A percentile compares a stretch with the other conserved stretches of the same genome.
Conservation (phyloP, 1,284 basidiomycete genomes). For the Coniophora puteana region DNA sequence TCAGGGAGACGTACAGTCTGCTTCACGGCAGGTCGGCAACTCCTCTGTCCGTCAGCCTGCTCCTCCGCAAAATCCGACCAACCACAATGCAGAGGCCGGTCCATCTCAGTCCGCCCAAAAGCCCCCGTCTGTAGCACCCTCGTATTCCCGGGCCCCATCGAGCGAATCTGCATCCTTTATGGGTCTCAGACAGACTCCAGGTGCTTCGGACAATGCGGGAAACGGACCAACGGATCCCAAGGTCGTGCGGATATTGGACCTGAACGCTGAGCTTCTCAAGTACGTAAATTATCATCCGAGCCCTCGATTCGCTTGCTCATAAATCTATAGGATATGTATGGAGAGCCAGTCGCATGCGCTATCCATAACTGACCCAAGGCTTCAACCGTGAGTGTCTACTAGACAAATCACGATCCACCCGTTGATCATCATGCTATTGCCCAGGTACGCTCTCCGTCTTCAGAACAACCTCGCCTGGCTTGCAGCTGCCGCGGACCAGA, state of each 20-base stretch:
- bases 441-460: constrained; percentile 53
- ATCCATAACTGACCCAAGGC: constrained; percentile 44
- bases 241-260: constrained; percentile 54
- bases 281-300: constrained; percentile 28
- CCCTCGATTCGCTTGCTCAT: not conserved
- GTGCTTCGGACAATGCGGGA: constrained; percentile 10
- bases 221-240: constrained; percentile 39
- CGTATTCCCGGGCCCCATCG: constrained; percentile 26
- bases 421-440: constrained; percentile 11
- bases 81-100: no score
- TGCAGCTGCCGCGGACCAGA: constrained; percentile 55
- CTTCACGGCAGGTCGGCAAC: constrained; percentile 14
- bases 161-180: constrained; percentile 17
- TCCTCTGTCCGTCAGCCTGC: constrained; percentile 17
- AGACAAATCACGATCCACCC: not conserved
- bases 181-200: no score
- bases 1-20: no score
- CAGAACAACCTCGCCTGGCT: constrained; percentile 68
- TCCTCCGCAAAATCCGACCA: no score
- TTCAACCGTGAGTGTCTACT: constrained; percentile 47
- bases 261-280: constrained; percentile 67
- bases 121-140: constrained; percentile 13
- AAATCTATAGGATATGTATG: constrained; percentile 42
- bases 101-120: constrained; percentile 4
- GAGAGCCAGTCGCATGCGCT: constrained; percentile 54